Conservation (phyloP, 2,329 filamentous ascomycete genomes). For the Periconia digitata region DNA sequence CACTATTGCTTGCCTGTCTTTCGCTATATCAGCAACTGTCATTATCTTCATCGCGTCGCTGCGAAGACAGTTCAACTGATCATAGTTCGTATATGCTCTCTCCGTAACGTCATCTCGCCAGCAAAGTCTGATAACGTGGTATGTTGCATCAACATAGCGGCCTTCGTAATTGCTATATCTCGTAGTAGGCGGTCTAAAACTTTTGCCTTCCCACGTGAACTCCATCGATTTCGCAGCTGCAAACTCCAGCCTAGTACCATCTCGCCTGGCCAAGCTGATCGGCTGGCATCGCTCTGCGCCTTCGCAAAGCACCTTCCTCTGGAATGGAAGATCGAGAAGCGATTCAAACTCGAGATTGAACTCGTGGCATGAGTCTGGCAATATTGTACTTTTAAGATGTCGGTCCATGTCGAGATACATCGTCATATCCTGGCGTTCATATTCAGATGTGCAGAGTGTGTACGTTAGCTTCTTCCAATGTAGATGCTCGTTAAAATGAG, state of each 20-base stretch:
- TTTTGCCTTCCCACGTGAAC: slow-evolving; percentile 20
- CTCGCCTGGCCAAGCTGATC: slow-evolving; percentile 8
- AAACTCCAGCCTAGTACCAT: slow-evolving; percentile 13
- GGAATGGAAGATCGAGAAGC: slow-evolving; percentile 11
- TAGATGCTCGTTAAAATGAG: slow-evolving; percentile 16
- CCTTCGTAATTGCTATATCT: slow-evolving; percentile 9
- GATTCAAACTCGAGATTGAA: slow-evolving; percentile 26
- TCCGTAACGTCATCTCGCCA: slow-evolving; percentile 22
- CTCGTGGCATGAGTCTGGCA: slow-evolving; percentile 25
- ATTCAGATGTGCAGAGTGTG: slow-evolving; percentile 20
- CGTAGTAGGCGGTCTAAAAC: slow-evolving; percentile 9
- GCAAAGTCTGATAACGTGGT: slow-evolving; percentile 18
- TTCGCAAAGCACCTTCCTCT: slow-evolving; percentile 5
- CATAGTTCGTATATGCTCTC: slow-evolving; percentile 27
- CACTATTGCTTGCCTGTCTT: too few species aligned
- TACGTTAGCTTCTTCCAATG: slow-evolving; percentile 27
- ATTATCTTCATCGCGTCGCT: not conserved
- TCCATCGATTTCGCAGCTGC: slow-evolving; percentile 9
- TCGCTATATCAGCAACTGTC: not conserved
- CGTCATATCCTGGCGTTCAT: slow-evolving; percentile 9
- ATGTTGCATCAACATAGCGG: slow-evolving; percentile 10
- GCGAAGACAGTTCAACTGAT: slow-evolving; percentile 23
- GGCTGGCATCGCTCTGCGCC: slow-evolving; percentile 9
- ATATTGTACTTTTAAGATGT: slow-evolving; percentile 5
- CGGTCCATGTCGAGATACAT: slow-evolving; percentile 9